Base-by-base conservation (phyloP, 306 rosid genomes). In the Cucumis cinereus region DNA sequence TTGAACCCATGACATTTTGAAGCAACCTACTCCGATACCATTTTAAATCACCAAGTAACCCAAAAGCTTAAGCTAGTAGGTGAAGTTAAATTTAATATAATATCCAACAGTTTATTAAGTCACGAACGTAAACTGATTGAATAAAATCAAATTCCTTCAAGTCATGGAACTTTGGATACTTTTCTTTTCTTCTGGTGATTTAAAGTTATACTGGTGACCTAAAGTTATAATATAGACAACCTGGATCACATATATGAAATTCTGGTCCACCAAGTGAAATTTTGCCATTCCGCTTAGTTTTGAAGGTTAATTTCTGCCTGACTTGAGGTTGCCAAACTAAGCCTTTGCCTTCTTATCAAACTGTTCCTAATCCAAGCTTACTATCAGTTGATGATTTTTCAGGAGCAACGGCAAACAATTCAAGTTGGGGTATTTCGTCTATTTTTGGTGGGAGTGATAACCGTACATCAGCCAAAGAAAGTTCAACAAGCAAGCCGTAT, bases 341-440 rank as follows among this genome's bases (percentile, higher is more conserved):
- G 77, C 16, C n/a, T 73, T 50, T n/a, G n/a, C 74, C 36, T 74
- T 22, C 13, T 2, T 36, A 74, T 55, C 23, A 16, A 73, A 30
- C 50, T 73, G n/a, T 50, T 47, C 28, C 19, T 52, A 19, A 54
- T 73, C 33, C 30, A 7, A 23, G 20, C 26, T 77, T 61, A 41
- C 45, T 28, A 77, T 49, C 43, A 30, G 41, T 52, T 28, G 59
- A 40, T 61, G 72, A 76, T 28, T 28, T 19, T 53, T 53, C 75
- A 74, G 76, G 73, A 78, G 82, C 75, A 28, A 38, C 35, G 14
- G 20, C 53, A 28, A 36, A 40, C 4, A 13, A 41, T 11, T 66
- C 61, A 59, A 36, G 74, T 20, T 86, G 86, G 86, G 77, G 85
- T 22, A 73, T 86, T 52, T 67, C 85, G n/a, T 73, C 84, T 58